Evolutionary conservation across 768 basidiomycete species (phyloP).

Genomic region (Steccherinum ochraceum): DNA sequence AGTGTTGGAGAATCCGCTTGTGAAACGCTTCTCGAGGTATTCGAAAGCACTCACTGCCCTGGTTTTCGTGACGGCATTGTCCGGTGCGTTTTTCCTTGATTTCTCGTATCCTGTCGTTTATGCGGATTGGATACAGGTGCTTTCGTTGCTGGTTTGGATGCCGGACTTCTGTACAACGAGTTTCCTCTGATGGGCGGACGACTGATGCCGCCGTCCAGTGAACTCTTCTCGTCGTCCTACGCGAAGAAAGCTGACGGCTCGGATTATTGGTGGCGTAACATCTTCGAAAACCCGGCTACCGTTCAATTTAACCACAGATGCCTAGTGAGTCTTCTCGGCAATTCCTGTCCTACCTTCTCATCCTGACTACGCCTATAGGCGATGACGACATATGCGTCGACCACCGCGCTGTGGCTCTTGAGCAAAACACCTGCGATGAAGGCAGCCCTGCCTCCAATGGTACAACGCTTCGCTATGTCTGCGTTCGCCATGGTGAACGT

Average conservation of each 20-base stretch:
- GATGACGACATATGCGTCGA: slow-evolving; percentile 72
- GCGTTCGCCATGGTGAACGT: slow-evolving; percentile 79
- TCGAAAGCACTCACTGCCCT: slow-evolving; percentile 64
- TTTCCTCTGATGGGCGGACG: slow-evolving; percentile 95
- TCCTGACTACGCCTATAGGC: slow-evolving; percentile 43
- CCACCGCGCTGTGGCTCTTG: slow-evolving; percentile 54
- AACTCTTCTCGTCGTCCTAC: slow-evolving; percentile 75
- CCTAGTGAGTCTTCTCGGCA: slow-evolving; percentile 48
- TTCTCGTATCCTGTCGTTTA: neutral
- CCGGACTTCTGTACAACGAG: slow-evolving; percentile 96
- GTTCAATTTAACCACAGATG: slow-evolving; percentile 96
- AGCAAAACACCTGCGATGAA: slow-evolving; percentile 46
- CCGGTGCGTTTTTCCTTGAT: slow-evolving; percentile 46
- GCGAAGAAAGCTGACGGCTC: slow-evolving; percentile 60
- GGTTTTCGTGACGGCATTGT: slow-evolving; percentile 87
- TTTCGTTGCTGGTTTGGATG: slow-evolving; percentile 96
- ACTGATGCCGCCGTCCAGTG: slow-evolving; percentile 72
- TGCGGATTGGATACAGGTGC: slow-evolving; percentile 53
- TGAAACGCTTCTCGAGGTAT: slow-evolving; percentile 51
- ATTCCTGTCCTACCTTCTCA: slow-evolving; percentile 5
- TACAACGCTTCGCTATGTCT: slow-evolving; percentile 43
- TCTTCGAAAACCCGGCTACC: slow-evolving; percentile 96
- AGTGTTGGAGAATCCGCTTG: slow-evolving; percentile 47
- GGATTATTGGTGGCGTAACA: slow-evolving; percentile 92
- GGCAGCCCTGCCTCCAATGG: slow-evolving; percentile 51